These are phyloP conservation scores for Plasmodium gonderi DNA, from an alignment of 169 alveolate species.

Conservation along the genomic window DNA sequence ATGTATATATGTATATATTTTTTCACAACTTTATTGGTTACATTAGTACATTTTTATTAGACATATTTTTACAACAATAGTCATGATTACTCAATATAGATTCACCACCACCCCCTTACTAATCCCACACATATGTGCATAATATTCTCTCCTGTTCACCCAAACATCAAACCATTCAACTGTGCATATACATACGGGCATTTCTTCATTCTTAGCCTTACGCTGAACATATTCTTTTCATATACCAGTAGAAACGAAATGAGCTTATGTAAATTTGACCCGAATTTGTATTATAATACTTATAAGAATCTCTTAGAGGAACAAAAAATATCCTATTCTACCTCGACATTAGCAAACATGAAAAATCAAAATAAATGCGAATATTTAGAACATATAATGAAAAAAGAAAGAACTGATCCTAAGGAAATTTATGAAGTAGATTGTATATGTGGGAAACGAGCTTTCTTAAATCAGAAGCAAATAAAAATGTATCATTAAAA, in stretches of 20 bases:
- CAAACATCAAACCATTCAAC: no score
- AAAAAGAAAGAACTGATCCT: neutral
- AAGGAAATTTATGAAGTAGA: conserved; percentile 1
- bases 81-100: no score
- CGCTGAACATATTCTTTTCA: conserved; percentile 56
- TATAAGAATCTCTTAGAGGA: conserved; percentile 53
- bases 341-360: neutral
- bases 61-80: no score
- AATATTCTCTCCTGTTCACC: neutral
- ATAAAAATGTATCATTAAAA: conserved; percentile 16
- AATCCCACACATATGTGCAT: neutral
- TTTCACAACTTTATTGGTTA: neutral
- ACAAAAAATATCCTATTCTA: neutral
- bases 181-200: no score
- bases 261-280: conserved; percentile 52
- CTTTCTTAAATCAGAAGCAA: conserved; percentile 22
- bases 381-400: neutral
- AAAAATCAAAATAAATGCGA: neutral
- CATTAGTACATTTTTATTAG: neutral
- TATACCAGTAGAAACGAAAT: conserved; percentile 75
- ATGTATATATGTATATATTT: conserved; percentile 4
- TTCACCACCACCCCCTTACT: no score
- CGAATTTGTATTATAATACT: conserved; percentile 60
- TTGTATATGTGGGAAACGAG: conserved; percentile 23
- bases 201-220: conserved; percentile 18